A percentile compares a stretch with the other conserved stretches of the same genome.
Evolutionary conservation across 148 eudicot genomes (phyloP).

Genomic region (Silene latifolia): DNA sequence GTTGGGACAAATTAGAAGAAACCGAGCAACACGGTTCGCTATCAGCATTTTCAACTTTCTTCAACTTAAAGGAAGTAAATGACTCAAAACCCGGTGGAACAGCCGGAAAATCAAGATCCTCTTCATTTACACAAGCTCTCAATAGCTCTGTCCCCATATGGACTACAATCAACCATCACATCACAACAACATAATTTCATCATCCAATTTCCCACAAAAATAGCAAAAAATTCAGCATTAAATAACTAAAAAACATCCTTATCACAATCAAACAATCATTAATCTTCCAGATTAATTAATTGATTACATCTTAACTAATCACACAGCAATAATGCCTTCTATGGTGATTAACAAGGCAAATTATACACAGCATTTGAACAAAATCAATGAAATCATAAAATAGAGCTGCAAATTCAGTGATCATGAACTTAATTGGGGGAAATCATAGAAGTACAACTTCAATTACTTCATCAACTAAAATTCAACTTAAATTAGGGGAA

Average conservation of each 20-base stretch:
- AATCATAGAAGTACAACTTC: not conserved
- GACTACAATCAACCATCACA: slow-evolving; percentile 29
- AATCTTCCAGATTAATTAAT: not conserved
- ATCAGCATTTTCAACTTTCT: slow-evolving; percentile 52
- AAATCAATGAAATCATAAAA: not conserved
- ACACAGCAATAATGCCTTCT: not conserved
- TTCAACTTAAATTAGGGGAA: not conserved
- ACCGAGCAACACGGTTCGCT: slow-evolving; percentile 43
- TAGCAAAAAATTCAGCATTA: not conserved
- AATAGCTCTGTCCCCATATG: slow-evolving; percentile 73
- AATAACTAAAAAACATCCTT: not conserved
- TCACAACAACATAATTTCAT: not conserved
- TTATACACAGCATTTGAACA: too few relatives aligned
- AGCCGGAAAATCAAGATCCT: slow-evolving; percentile 65
- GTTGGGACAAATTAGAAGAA: slow-evolving; percentile 48
- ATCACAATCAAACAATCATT: not conserved
- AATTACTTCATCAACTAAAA: not conserved
- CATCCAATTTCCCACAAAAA: not conserved
- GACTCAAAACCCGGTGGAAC: slow-evolving; percentile 97
- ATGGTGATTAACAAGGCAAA: too few relatives aligned
- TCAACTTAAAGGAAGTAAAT: slow-evolving; percentile 52
- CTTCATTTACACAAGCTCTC: slow-evolving; percentile 60
- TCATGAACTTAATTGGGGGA: not conserved
- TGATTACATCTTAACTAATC: not conserved
- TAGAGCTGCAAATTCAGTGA: not conserved